Base-by-base conservation (phyloP, 768 basidiomycete genomes). In the Boletellus emodensis region DNA sequence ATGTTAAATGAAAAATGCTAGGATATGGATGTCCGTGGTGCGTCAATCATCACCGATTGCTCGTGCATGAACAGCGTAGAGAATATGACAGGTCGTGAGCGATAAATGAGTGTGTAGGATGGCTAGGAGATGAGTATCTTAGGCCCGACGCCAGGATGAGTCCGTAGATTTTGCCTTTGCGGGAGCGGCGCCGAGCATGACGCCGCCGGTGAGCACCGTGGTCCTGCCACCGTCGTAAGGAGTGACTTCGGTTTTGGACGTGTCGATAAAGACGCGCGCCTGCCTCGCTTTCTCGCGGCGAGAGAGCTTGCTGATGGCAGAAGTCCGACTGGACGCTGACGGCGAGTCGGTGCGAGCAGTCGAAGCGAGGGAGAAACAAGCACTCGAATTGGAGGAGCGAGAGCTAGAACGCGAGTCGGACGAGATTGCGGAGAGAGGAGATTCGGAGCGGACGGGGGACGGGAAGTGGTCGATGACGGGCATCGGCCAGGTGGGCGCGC, bases 181-280 rank as follows among this genome's bases (percentile, higher is more conserved):
- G 49, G 68, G 62, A 56, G 71, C 75, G 35, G 76, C 71, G 44
- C 87, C 88, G 53, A 91, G 85, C 89, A 91, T 91, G 57, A 90
- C 88, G 56, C 88, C 89, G 49, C 89, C 89, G 3, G 88, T 90
- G 59, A 91, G 80, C 44, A 90, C 88, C 26, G 88, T 90, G 46
- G 89, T 91, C 78, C 89, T 90, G 56, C 89, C 89, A 49, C 87
- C 88, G 58, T 91, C 88, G 60, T 91, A 91, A 60, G 86, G 85
- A 41, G 88, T 90, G 55, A 90, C 85, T 40, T 86, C 85, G 47
- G 70, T 89, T 75, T 84, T 90, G 61, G 83, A 70, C 18, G 75
- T 79, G 67, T 91, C 89, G 48, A 91, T 68, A 62, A 78, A 89
- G 58, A 90, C 85, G 55, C 81, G 82, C 20, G 79, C 78, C 64